Base-by-base conservation (phyloP, 768 basidiomycete genomes). In the Boletellus ananiceps region DNA sequence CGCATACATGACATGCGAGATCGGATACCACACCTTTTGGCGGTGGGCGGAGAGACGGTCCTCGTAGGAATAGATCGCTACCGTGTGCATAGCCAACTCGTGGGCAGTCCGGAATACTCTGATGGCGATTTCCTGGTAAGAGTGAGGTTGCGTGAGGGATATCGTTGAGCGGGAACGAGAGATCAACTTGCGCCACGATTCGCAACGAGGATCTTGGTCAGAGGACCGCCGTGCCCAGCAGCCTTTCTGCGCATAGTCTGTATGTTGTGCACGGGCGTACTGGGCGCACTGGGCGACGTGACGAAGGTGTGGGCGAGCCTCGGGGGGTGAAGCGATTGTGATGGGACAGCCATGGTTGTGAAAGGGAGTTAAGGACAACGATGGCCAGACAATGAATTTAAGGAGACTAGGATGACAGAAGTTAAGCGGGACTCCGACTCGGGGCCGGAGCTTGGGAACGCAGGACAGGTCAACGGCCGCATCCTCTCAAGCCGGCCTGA, bases 41-140 rank as follows among this genome's bases (percentile, higher is more conserved):
- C 96, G 84, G 76, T 99, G 96, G 34, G 96, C 95, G 34, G 86
- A 89, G 73, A 97, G 80, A 52, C 96, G 81, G 74, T 99, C 96
- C 73, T 99, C 96, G 64, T 77, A 89, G 9, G 95, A 98, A 74
- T 91, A 98, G 74, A 99, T 97, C 33, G 96, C 96, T 48, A 98
- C 96, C 41, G 94, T 96, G 69, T 94, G 92, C 94, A 98, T 96
- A 9, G 94, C 96, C 52, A 99, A 79, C 66, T 99, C 96, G 74
- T 99, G 96, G 43, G 96, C 90, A 0, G 94, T 97, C 62, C 94
- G 79, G 79, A 99, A 98, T 36, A 99, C 93, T 64, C 96, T 89
- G 61, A 99, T 93, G 25, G 96, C 96, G 69, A 99, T 99, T 87
- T 99, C 93, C 91, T 93, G 64, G 33, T 13, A 54, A 46, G 44